Conservation (phyloP, 805 yeast genomes). For the Kregervanrija delftensis region DNA sequence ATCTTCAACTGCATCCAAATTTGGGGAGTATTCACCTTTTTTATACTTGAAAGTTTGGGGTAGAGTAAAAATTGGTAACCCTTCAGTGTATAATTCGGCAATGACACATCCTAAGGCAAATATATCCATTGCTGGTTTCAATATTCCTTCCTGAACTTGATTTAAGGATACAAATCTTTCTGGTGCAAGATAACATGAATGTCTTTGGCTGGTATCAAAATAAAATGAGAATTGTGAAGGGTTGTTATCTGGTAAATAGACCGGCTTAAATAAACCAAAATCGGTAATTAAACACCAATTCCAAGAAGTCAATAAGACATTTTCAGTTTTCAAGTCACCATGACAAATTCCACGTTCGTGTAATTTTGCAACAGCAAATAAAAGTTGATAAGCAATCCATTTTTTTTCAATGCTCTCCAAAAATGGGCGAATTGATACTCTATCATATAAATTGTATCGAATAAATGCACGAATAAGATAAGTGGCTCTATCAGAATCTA, state of each 20-base stretch:
- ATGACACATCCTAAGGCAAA: slow-evolving; percentile 82
- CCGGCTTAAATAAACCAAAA: slow-evolving; percentile 82
- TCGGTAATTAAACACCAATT: slow-evolving; percentile 81
- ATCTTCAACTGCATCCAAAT: slow-evolving; percentile 50
- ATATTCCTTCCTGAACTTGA: slow-evolving; percentile 21
- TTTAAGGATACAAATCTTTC: slow-evolving; percentile 57
- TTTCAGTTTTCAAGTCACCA: slow-evolving; percentile 91
- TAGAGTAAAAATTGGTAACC: slow-evolving; percentile 77
- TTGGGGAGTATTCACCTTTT: slow-evolving; percentile 60
- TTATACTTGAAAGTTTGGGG: slow-evolving; percentile 83
- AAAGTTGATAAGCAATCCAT: slow-evolving; percentile 78
- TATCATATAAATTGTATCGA: slow-evolving; percentile 76
- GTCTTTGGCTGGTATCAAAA: slow-evolving; percentile 82
- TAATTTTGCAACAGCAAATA: slow-evolving; percentile 54
- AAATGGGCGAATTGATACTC: slow-evolving; percentile 83
- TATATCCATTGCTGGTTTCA: slow-evolving; percentile 70
- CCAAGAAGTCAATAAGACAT: slow-evolving; percentile 80
- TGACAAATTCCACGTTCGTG: slow-evolving; percentile 63
- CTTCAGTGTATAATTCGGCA: slow-evolving; percentile 84
- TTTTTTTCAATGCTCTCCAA: slow-evolving; percentile 71
- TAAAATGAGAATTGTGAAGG: slow-evolving; percentile 89
- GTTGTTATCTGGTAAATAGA: slow-evolving; percentile 80
- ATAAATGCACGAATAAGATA: slow-evolving; percentile 80
- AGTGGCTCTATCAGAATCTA: slow-evolving; percentile 90
- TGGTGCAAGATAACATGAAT: slow-evolving; percentile 90